Evolutionary conservation across 2,329 filamentous ascomycete genomes (phyloP).

Genomic region (Nemania sp.): DNA sequence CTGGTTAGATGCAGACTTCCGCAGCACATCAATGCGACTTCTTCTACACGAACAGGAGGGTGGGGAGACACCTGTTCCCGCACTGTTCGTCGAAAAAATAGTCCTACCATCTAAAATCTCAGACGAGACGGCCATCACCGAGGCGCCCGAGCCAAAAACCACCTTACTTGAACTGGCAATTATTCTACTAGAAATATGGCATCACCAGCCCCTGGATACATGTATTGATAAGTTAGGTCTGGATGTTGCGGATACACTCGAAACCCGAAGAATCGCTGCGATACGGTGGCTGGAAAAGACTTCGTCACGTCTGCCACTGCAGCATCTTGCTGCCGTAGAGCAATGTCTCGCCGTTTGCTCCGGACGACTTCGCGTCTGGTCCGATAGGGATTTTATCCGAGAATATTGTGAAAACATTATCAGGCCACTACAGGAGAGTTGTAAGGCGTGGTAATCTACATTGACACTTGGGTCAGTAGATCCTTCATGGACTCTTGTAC

Average conservation of each 20-base stretch:
- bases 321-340: conserved; percentile 4
- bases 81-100: neutral
- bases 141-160: conserved; percentile 19
- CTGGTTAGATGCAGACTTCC: neutral
- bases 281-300: conserved; percentile 13
- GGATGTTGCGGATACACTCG: conserved; percentile 1
- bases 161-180: conserved; percentile 35
- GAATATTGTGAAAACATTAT: conserved; percentile 10
- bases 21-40: neutral
- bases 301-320: conserved; percentile 4
- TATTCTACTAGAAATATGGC: conserved; percentile 35
- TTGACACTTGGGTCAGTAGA: no score
- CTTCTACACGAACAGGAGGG: neutral
- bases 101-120: neutral
- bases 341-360: conserved; percentile 13
- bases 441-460: neutral
- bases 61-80: neutral
- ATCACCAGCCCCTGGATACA: conserved; percentile 27
- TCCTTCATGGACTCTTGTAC: no score
- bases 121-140: neutral
- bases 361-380: neutral
- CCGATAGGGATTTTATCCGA: neutral
- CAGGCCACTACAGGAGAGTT: conserved; percentile 3
- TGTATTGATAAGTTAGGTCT: conserved; percentile 7
- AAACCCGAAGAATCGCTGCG: conserved; percentile 8